phyloP scores from a whole-genome alignment of 2,329 filamentous ascomycete genomes.

The Alternaria sp. region DNA sequence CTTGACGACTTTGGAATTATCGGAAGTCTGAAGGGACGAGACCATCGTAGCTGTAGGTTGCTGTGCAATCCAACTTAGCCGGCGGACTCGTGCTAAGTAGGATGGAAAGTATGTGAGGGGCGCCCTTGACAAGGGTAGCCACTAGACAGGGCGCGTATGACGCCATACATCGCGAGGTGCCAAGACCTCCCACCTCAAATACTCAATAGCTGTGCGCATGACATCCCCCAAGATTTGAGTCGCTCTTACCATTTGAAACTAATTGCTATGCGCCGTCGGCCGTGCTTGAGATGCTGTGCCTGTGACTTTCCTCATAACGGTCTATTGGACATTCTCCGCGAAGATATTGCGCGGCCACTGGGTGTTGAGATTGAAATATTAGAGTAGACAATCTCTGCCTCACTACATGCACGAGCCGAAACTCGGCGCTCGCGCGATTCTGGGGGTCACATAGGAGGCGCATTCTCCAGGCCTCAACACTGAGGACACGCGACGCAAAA shows the following conservation, averaged over 20 bases:
- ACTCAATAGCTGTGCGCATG: not conserved
- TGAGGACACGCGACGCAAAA: not conserved
- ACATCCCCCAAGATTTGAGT: not conserved
- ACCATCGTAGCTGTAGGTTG: slow-evolving; percentile 16
- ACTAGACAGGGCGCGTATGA: slow-evolving; percentile 4
- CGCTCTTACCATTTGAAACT: not conserved
- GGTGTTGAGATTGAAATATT: not conserved
- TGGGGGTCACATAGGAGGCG: not conserved
- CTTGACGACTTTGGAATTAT: slow-evolving; percentile 43
- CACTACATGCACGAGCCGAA: not conserved
- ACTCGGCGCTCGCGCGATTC: not conserved
- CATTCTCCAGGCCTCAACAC: not conserved
- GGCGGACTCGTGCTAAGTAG: not conserved
- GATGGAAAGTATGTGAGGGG: not conserved
- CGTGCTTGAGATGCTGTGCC: not conserved
- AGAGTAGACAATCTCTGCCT: not conserved
- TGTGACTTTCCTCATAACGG: not conserved
- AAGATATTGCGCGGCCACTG: not conserved
- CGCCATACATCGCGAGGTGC: slow-evolving; percentile 16
- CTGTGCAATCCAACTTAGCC: not conserved
- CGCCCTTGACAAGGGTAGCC: not conserved
- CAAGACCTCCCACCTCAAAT: slow-evolving; percentile 7
- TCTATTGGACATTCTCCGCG: not conserved
- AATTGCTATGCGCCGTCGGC: not conserved
- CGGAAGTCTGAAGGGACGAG: slow-evolving; percentile 5